Base-by-base conservation (phyloP, 208 protist genomes). In the Leishmania martiniquensis region DNA sequence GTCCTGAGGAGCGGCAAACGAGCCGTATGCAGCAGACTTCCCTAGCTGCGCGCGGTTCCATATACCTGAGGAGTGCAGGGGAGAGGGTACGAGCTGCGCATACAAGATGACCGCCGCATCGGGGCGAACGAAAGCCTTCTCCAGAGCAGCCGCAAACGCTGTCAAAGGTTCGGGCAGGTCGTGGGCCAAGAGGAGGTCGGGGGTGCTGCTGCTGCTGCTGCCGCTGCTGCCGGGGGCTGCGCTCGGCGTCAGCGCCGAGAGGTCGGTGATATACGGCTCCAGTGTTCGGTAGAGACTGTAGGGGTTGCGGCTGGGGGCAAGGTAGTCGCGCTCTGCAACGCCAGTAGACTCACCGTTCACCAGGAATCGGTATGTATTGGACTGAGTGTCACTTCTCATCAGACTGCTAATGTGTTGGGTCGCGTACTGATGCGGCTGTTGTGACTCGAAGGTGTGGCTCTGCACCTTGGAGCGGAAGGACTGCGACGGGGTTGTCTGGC, bases 281-380 rank as follows among this genome's bases (percentile, higher is more conserved):
- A 82, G 47, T 59, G 13, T 57, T 10, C 82, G 82, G 71, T 85
- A 92, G n/a, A 72, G 74, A 49, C 83, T 91, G 63, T 83, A 94
- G 17, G 90, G 90, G 63, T 94, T 94, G 22, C 88, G 87, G 71
- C 85, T 94, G 2, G 90, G 90, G 15, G 83, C 59, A 47, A 94
- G 84, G 77, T 89, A 81, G 82, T 94, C 90, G 29, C 54, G 55
- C 57, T 85, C 65, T 45, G 77, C 54, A 1, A n/a, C 25, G 54
- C 39, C 47, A 44, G 57, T n/a, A 47, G 49, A 32, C 44, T 68
- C 55, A 54, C 45, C 77, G 34, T 57, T 55, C 15, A 51, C 34
- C 12, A 72, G 47, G 20, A 39, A 72, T 12, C 29, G n/a, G 10
- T 37, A 39, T 10, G 13, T 6, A 45, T 15, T 34, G 29, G 55